Evolutionary conservation across 1,284 basidiomycete genomes (phyloP), one percentile per base, ranked within the genome.

Genomic region (Mrakiaceae sp.): DNA sequence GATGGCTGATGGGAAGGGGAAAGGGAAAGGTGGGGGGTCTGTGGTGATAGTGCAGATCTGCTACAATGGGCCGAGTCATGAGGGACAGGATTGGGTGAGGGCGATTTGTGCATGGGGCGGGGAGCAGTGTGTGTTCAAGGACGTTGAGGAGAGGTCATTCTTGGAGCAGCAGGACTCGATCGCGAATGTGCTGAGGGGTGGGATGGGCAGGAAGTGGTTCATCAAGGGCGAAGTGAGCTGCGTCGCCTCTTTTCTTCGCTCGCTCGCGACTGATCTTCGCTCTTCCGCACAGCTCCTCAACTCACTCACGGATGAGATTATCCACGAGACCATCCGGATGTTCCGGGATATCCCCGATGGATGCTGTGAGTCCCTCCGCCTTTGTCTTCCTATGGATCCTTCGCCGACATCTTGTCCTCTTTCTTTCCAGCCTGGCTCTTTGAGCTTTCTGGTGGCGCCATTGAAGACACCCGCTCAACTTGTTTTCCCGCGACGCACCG

Each of bases 41-140:
- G 82, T 95, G 40, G 82, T 92, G 63, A 88, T 94, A 57, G 85
- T 95, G 55, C 91, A 94, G 74, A 84, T 94, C 74, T 94, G 91
- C 76, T 94, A 87, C 72, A 76, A 90, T 43, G 90, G 90, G 0
- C 69, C 69, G 16, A 81, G 82, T 69, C 83, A 85, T 66, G 82
- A 86, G 66, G 91, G 90, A 0, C 82, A 86, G 66, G 84, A 86
- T 70, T 89, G 87, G 69, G 80, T 93, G 40, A 81, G 87, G 62
- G 87, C 88, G 5, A 86, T 95, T 69, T 85, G 84, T 8, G 86
- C 86, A 56, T 95, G 91, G 91, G 85, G 88, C 50, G 90, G 78
- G 48, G 78, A 78, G 58, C 68, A 51, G 56, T 64, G 88, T 70
- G 73, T 93, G 63, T 79, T 95, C 66, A 91, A 92, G 70, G 91